Evolutionary conservation across 306 rosid genomes (phyloP), one percentile per base, ranked within the genome.

Genomic region (Ammopiptanthus mongolicus): DNA sequence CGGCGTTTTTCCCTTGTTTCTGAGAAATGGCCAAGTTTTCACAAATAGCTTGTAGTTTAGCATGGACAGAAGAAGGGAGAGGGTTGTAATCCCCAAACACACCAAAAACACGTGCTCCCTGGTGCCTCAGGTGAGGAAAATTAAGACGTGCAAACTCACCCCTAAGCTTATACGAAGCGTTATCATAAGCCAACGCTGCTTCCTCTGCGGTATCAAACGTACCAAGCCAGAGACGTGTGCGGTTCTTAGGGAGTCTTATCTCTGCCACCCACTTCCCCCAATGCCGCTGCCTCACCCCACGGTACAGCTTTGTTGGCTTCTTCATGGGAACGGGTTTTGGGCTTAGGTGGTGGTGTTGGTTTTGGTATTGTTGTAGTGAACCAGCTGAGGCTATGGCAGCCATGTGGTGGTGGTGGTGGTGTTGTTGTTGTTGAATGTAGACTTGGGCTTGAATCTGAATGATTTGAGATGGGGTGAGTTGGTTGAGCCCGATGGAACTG

Each of bases 251-350:
- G 69, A 92, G 97, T 78, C 99, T 85, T 31, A 95, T 95, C 81
- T 95, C 99, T 0, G 99, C 99, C 0, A 95, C 99, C 99, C 97
- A 95, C 73, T 92, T 95, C 0, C 97, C 99, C 99, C 99, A 92
- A 59, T 95, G 97, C 15, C 97, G 75, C 81, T 92, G 97, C 52
- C 99, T 83, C 65, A 95, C 97, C 37, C 99, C 99, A 22, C 97
- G 81, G 85, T 90, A 95, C 0, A 90, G 93, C 51, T 92, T 92
- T 4, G 76, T 80, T 28, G 93, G 65, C 39, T 91, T 91, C 78
- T 94, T 94, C 98, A 94, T 91, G 14, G 91, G 82, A 37, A 84
- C 41, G 4, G 85, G 67, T 73, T 87, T 91, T 8, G 90, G 93
- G 17, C 83, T 1, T 1, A 88, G 89, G 15, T 44, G 5, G 67